phyloP scores from a whole-genome alignment of 495 filamentous ascomycete genomes.

The Neurospora pannonica region DNA sequence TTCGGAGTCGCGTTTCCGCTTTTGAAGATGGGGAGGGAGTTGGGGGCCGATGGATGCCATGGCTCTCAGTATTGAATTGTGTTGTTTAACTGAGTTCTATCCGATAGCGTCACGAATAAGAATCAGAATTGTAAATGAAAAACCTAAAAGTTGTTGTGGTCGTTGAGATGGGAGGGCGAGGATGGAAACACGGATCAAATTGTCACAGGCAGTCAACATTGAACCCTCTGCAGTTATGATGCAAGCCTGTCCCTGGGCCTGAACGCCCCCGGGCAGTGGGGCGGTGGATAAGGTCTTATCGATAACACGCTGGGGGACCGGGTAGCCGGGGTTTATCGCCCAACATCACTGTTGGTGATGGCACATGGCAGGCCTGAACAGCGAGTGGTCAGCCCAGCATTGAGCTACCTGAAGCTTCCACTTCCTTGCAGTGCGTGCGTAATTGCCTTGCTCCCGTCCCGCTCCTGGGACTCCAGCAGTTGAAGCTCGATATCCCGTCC shows the following conservation, averaged over 20 bases:
- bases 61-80: neutral
- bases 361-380: neutral
- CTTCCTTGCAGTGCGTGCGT: neutral
- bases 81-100: neutral
- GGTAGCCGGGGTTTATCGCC: neutral
- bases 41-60: conserved; percentile 44
- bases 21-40: conserved; percentile 41
- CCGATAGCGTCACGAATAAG: neutral
- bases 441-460: neutral
- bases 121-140: neutral
- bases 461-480: neutral
- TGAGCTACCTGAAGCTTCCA: neutral
- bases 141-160: neutral
- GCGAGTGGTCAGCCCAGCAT: neutral
- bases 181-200: neutral
- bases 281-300: neutral
- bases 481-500: neutral
- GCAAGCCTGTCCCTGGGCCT: neutral
- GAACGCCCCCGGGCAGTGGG: neutral
- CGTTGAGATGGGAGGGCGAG: neutral
- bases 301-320: neutral
- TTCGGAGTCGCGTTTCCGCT: conserved; percentile 42
- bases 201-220: neutral
- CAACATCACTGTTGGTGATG: neutral
- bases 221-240: neutral